Base-by-base conservation (phyloP, 75 land plant genomes). In the Larix kaempferi region DNA sequence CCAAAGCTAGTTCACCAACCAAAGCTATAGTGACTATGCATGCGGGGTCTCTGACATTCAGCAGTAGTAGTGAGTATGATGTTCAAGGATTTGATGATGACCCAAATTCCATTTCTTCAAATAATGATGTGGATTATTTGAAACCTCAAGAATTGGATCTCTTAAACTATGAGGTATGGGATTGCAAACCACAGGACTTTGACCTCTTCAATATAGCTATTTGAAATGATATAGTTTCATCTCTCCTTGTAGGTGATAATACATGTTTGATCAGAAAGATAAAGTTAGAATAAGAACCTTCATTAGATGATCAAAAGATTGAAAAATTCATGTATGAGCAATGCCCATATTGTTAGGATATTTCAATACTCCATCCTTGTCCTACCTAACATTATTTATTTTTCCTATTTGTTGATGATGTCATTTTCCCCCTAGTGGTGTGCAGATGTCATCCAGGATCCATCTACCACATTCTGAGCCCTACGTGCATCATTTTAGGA, bases 1-100 rank as follows among this genome's bases (percentile, higher is more conserved):
- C 91, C 12, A 81, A 84, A 49, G 81, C 78, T 14, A 76, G 85
- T 67, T 82, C 76, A 4, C 83, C 80, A 17, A 29, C 33, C 33
- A 73, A 63, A 4, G 59, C 39, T 25, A 74, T 79, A 1, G 22
- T 66, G 52, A 61, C 77, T 11, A 73, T 74, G 15, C 83, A 80
- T 80, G 44, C 56, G 15, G 88, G 84, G 14, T 56, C 81, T 21
- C 74, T 81, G 61, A 56, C 77, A 21, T 81, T 84, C 44, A 73
- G 74, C n/a, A 57, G 82, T 19, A 73, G 73, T 33, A 79, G 75
- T 11, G 83, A 82, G 75, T 82, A 82, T 69, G 83, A 82, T 23
- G 82, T 82, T 33, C 75, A 82, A 52, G 83, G 82, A 5, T 72
- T 79, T 6, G 83, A 82, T 35, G 82, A 77, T 21, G 78, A 57